Evolutionary conservation across 768 basidiomycete species (phyloP), one percentile per base, ranked within the genome.

Genomic region (Hygrophorus russula): DNA sequence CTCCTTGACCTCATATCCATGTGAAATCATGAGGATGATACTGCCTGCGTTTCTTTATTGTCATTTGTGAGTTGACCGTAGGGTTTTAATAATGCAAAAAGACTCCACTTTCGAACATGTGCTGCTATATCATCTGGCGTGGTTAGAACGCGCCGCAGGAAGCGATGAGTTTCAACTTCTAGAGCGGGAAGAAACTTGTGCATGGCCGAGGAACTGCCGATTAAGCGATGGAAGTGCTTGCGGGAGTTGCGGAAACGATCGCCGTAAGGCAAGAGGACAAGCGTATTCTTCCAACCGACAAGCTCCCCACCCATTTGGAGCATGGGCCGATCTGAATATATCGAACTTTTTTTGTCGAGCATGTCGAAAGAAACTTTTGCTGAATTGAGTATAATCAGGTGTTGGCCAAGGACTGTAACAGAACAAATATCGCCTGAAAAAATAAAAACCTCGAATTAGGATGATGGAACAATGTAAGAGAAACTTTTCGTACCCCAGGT

Each of bases 251-350:
- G 71, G 51, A 75, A 72, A 37, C 73, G 70, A 51, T 74, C 70
- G 45, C 71, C 70, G 46, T 74, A 76, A n/a, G 69, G 71, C n/a
- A 75, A 56, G 36, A 76, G 64, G 15, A 69, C 73, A 19, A 75
- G 65, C 0, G 71, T 69, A 42, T 74, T 70, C 46, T 73, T 75
- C 74, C 74, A 76, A 32, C 74, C 74, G 24, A 72, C 65, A 15
- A 76, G 63, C 50, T 75, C 71, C 24, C 73, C 74, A 28, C 66
- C 73, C 73, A 74, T 71, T 45, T 68, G 66, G 11, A 70, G 56
- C 37, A 58, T 59, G 38, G 80, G 80, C n/a, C 80, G 73, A 50
- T 82, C 80, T 14, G 80, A 81, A 55, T 81, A 82, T 34, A 74
- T 68, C 19, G 73, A 65, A 47, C 76, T 77, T 51, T 78, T 78